phyloP scores from a whole-genome alignment of 2,329 filamentous ascomycete species.

The Alternaria viburni region DNA sequence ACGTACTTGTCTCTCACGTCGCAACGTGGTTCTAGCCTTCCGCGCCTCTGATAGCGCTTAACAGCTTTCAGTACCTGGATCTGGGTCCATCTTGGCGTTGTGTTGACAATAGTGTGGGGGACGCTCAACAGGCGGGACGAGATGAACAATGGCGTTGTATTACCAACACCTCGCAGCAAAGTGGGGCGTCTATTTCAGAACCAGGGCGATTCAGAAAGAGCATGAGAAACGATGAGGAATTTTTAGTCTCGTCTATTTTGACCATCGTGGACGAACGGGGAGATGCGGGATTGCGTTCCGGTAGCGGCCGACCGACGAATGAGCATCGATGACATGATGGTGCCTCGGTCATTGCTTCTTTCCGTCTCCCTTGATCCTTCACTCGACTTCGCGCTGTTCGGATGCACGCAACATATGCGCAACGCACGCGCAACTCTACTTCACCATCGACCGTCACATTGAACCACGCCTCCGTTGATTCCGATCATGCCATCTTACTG shows the following conservation, averaged over 20 bases:
- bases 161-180: not conserved
- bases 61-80: constrained; percentile 15
- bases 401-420: not conserved
- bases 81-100: constrained; percentile 25
- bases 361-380: constrained; percentile 7
- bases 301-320: constrained; percentile 16
- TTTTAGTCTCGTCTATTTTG: constrained; percentile 1
- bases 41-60: constrained; percentile 21
- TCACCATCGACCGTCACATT: not conserved
- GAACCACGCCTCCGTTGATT: too few species aligned
- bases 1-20: constrained; percentile 21
- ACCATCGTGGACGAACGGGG: constrained; percentile 9
- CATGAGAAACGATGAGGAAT: not conserved
- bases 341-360: constrained; percentile 12
- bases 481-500: too few species aligned
- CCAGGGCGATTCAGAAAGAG: not conserved
- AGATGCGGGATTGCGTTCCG: constrained; percentile 18
- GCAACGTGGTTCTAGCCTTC: constrained; percentile 12
- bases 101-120: not conserved
- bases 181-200: not conserved
- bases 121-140: not conserved
- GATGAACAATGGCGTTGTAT: not conserved
- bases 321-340: constrained; percentile 12
- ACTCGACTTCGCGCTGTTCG: not conserved
- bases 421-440: not conserved